Conservation (phyloP, 192 early-diverging fungal genomes). For the Lunasporangiospora selenospora region DNA sequence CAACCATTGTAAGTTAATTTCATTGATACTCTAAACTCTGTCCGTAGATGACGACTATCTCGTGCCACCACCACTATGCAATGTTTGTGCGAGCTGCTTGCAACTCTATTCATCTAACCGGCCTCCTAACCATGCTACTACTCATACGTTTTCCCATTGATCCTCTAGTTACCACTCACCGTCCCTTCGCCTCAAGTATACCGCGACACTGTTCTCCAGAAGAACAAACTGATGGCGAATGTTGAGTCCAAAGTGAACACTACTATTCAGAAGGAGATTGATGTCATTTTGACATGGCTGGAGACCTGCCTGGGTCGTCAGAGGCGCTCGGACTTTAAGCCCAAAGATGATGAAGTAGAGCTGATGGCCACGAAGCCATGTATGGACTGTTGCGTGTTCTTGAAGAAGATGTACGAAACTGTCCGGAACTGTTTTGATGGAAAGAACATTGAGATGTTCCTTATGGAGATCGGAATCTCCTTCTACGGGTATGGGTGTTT, state of each 20-base stretch:
- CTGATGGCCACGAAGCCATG: slow-evolving; percentile 84
- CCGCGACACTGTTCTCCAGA: slow-evolving; percentile 83
- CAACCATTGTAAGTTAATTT: slow-evolving; percentile 60
- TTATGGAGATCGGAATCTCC: slow-evolving; percentile 78
- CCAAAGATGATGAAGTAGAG: slow-evolving; percentile 85
- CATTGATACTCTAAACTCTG: too few relatives aligned
- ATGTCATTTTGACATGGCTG: slow-evolving; percentile 78
- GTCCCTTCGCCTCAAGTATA: slow-evolving; percentile 75
- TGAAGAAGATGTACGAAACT: slow-evolving; percentile 67
- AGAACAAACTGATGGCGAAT: slow-evolving; percentile 88
- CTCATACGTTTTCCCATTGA: too few relatives aligned
- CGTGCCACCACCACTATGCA: too few relatives aligned
- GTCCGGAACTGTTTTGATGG: slow-evolving; percentile 71
- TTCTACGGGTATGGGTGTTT: slow-evolving; percentile 73
- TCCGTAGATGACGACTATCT: too few relatives aligned
- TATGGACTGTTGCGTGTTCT: slow-evolving; percentile 77
- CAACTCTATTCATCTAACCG: too few relatives aligned
- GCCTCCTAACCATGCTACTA: too few relatives aligned
- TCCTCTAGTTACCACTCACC: slow-evolving; percentile 76
- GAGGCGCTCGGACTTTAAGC: slow-evolving; percentile 89
- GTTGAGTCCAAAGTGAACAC: slow-evolving; percentile 85
- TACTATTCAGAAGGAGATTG: slow-evolving; percentile 75
- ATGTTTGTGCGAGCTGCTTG: too few relatives aligned
- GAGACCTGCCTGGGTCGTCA: slow-evolving; percentile 73
- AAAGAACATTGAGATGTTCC: slow-evolving; percentile 78